Evolutionary conservation across 306 rosid species (phyloP).

Genomic region (Sicyos baderoa): DNA sequence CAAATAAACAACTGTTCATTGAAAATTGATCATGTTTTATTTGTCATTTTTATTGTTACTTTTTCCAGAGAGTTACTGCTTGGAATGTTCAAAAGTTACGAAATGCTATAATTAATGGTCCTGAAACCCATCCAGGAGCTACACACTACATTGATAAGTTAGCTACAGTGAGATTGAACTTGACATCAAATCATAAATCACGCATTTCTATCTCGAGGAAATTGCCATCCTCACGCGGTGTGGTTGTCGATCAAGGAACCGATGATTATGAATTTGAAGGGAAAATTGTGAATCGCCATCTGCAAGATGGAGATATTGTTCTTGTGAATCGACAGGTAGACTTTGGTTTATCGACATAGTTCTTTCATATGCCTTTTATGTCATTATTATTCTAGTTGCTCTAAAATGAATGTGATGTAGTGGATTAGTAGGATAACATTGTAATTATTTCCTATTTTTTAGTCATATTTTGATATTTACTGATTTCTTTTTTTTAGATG

Average conservation of each 20-base stretch:
- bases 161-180: conserved; percentile 31
- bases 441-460: not conserved
- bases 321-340: conserved; percentile 92
- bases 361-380: conserved; percentile 14
- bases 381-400: not conserved
- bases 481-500: not conserved
- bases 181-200: conserved; percentile 31
- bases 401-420: not conserved
- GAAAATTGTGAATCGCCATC: conserved; percentile 77
- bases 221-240: conserved; percentile 69
- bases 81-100: conserved; percentile 71
- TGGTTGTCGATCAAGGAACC: conserved; percentile 48
- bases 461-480: not conserved
- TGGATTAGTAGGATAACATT: not conserved
- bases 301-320: conserved; percentile 88
- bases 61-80: conserved; percentile 69
- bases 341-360: not conserved
- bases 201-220: conserved; percentile 52
- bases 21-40: conserved; percentile 16
- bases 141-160: conserved; percentile 60
- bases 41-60: conserved; percentile 13
- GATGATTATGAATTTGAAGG: conserved; percentile 67
- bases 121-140: conserved; percentile 85
- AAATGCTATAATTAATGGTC: conserved; percentile 64
- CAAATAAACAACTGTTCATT: no score